phyloP scores from a whole-genome alignment of 192 early-diverging fungal species.

The Cladochytrium replicatum region DNA sequence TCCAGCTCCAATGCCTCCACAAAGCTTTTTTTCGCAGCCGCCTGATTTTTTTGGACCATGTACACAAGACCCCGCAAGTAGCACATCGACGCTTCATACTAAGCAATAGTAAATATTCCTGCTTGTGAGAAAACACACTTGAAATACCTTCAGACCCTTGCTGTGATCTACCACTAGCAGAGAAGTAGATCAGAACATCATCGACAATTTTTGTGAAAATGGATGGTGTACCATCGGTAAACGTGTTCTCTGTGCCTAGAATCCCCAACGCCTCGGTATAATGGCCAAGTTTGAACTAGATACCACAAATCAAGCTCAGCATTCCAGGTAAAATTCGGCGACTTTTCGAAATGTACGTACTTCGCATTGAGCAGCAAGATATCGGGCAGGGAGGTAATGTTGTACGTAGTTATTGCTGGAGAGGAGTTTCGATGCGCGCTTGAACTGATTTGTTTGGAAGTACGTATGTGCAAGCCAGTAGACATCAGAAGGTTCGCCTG shows the following conservation, averaged over 20 bases:
- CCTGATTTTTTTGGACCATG: constrained; percentile 35
- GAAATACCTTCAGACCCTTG: constrained; percentile 2
- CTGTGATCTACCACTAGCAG: not conserved
- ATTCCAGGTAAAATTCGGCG: too few species aligned
- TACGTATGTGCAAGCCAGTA: constrained; percentile 3
- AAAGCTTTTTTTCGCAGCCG: constrained; percentile 46
- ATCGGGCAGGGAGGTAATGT: not conserved
- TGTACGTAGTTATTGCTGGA: not conserved
- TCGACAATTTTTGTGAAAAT: not conserved
- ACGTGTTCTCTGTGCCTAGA: constrained; percentile 40
- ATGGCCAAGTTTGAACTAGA: constrained; percentile 34
- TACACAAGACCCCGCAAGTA: constrained; percentile 48
- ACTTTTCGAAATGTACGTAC: too few species aligned
- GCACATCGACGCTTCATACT: constrained; percentile 56
- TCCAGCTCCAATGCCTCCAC: constrained; percentile 53
- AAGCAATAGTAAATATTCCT: not conserved
- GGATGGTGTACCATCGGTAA: constrained; percentile 11
- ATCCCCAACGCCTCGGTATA: constrained; percentile 46
- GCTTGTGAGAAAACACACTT: not conserved
- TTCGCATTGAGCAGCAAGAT: constrained; percentile 21
- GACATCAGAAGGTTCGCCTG: not conserved
- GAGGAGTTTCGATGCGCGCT: constrained; percentile 4
- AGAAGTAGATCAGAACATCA: constrained; percentile 21
- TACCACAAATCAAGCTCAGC: too few species aligned
- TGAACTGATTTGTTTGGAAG: not conserved